These are phyloP conservation scores for Dillenia suffruticosa DNA, from an alignment of 164 flowering plant genomes.

Conservation along the genomic window DNA sequence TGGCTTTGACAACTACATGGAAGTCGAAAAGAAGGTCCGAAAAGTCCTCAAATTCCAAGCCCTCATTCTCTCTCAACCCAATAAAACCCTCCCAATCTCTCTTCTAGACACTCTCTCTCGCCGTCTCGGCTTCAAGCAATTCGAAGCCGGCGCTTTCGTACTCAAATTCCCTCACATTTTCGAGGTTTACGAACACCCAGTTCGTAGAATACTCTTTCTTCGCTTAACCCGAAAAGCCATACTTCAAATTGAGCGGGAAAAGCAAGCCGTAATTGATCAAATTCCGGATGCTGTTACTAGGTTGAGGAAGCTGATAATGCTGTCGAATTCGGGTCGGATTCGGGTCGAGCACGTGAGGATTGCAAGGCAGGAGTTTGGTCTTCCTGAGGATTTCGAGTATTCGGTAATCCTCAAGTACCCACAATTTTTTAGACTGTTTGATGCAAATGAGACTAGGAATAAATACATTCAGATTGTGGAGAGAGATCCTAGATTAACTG, in stretches of 20 bases:
- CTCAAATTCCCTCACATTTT: slow-evolving; percentile 92
- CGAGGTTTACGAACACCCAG: slow-evolving; percentile 89
- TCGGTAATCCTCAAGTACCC: slow-evolving; percentile 72
- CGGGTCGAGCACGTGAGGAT: slow-evolving; percentile 77
- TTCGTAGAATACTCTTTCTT: slow-evolving; percentile 72
- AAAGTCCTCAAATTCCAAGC: slow-evolving; percentile 74
- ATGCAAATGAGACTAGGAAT: slow-evolving; percentile 60
- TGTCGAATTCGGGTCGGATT: slow-evolving; percentile 66
- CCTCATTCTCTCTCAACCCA: slow-evolving; percentile 59
- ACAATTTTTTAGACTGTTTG: slow-evolving; percentile 58
- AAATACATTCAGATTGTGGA: slow-evolving; percentile 85
- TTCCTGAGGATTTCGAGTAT: slow-evolving; percentile 88
- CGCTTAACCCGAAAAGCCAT: slow-evolving; percentile 60
- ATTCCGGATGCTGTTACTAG: slow-evolving; percentile 61
- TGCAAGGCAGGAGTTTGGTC: slow-evolving; percentile 70
- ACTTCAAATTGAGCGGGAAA: slow-evolving; percentile 67
- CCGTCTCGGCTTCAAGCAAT: slow-evolving; percentile 70
- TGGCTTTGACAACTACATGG: slow-evolving; percentile 93
- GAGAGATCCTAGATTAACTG: slow-evolving; percentile 44
- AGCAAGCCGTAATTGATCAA: slow-evolving; percentile 54
- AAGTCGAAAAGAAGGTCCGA: slow-evolving; percentile 70
- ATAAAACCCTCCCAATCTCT: slow-evolving; percentile 44
- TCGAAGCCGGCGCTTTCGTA: slow-evolving; percentile 70
- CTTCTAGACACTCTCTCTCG: slow-evolving; percentile 72
- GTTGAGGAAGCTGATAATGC: slow-evolving; percentile 68